Base-by-base conservation (phyloP, 805 yeast genomes). In the Saturnispora gosingensis region DNA sequence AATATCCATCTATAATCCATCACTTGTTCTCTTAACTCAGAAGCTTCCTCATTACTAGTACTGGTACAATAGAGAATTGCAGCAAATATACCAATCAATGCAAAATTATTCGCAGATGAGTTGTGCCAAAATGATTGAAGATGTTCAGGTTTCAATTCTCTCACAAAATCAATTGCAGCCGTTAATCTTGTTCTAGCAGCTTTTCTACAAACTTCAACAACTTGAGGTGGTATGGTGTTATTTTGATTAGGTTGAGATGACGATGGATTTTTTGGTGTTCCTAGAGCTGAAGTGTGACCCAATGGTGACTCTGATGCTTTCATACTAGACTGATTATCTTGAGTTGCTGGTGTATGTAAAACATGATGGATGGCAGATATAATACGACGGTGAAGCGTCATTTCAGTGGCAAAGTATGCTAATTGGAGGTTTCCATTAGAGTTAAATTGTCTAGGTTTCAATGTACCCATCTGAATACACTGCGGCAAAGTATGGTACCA, bases 71-170 rank as follows among this genome's bases (percentile, higher is more conserved):
- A 86, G 50, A 90, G 68, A 11, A 90, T 71, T 0, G 95, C 83
- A 0, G 96, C 96, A 73, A 90, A 90, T 0, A 91, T 80, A 2
- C 96, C 97, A 39, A 89, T 87, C 36, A 87, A 67, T 6, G 95
- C 81, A 56, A 90, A 80, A 61, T 87, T 88, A 13, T 85, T 75
- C 0, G 93, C 75, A 0, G 96, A 78, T 1, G 89, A 80, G 1
- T 89, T 79, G 67, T 87, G 93, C 97, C 97, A 90, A 65, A 88
- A 89, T 10, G 95, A 80, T 62, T 83, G 90, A 46, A 88, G 74
- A 61, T 88, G 95, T 58, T 88, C 96, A 9, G 85, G 83, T 58
- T 82, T 83, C 64, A 90, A 72, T 54, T 81, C 83, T 47, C 83
- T 71, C 9, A 87, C 82, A 65, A 88, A 85, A 50, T 85, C 93